phyloP scores from a whole-genome alignment of 1,139 yeast species.

The Eremothecium gossypii region DNA sequence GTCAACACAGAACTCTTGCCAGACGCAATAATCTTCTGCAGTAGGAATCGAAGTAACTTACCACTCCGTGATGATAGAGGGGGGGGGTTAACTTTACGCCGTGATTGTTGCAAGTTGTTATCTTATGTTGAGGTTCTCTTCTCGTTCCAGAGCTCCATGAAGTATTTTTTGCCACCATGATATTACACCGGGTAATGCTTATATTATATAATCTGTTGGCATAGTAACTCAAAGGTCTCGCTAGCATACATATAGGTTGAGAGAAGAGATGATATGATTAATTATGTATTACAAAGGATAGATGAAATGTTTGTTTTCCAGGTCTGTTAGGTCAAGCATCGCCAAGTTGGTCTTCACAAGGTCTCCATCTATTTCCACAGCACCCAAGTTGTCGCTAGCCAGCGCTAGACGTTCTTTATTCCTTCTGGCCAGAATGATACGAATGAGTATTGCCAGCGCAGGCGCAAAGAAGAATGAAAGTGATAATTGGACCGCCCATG shows the following conservation, averaged over 20 bases:
- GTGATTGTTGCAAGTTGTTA: no score
- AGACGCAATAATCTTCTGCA: background rate
- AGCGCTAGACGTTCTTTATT: slow-evolving; percentile 29
- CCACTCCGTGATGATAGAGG: background rate
- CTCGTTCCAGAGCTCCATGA: no score
- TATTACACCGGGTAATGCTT: no score
- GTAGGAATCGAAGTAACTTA: background rate
- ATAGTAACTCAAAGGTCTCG: no score
- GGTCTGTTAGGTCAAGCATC: slow-evolving; percentile 39
- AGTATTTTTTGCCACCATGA: no score
- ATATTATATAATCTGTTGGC: no score
- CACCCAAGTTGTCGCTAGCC: slow-evolving; percentile 18
- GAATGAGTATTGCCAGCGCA: slow-evolving; percentile 31
- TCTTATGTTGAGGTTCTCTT: no score
- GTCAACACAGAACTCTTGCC: background rate
- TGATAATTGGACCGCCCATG: slow-evolving; percentile 46
- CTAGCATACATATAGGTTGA: no score
- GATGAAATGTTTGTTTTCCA: slow-evolving; percentile 38
- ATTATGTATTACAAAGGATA: slow-evolving; percentile 31
- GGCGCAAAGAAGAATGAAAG: slow-evolving; percentile 38
- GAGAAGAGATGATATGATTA: background rate
- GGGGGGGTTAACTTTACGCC: no score
- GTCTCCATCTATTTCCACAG: slow-evolving; percentile 27
- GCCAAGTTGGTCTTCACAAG: slow-evolving; percentile 34
- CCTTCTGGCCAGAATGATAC: slow-evolving; percentile 33